A percentile compares a stretch with the other conserved stretches of the same genome.
Evolutionary conservation across 805 yeast species (phyloP).

Genomic region (Lipomyces yamanashiensis): DNA sequence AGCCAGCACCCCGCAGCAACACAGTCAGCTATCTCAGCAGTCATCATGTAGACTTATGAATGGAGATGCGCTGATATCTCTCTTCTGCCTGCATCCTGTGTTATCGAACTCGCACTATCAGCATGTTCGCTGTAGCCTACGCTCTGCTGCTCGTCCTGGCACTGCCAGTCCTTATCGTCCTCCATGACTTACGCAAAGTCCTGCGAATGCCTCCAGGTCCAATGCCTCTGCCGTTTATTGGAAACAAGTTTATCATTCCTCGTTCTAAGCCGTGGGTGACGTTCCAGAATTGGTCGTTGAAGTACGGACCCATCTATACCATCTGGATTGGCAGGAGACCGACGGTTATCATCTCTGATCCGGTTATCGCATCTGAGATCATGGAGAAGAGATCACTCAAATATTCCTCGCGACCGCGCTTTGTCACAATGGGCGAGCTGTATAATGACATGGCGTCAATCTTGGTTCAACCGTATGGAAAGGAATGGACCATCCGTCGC

Average conservation of each 20-base stretch:
- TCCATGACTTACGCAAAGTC: background rate
- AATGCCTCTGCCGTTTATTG: conserved; percentile 11
- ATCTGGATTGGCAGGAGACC: conserved; percentile 15
- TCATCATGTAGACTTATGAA: no score
- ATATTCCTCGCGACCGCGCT: conserved; percentile 14
- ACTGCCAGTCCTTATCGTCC: background rate
- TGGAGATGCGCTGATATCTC: no score
- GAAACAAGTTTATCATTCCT: conserved; percentile 9
- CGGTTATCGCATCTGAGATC: conserved; percentile 11
- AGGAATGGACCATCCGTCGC: conserved; percentile 13
- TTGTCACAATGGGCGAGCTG: conserved; percentile 13
- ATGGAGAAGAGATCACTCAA: conserved; percentile 12
- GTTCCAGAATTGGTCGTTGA: conserved; percentile 5
- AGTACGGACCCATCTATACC: conserved; percentile 11
- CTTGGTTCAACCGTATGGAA: conserved; percentile 16
- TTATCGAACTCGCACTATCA: no score
- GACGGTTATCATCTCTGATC: conserved; percentile 14
- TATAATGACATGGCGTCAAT: conserved; percentile 6
- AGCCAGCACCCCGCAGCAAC: no score
- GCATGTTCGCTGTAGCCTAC: background rate
- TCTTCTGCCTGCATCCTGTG: no score
- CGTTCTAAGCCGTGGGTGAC: conserved; percentile 7
- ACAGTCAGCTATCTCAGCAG: no score
- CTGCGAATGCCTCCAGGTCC: conserved; percentile 18
- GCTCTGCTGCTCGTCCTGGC: background rate